Evolutionary conservation across 73 alveolate species (phyloP).

Genomic region (Tetrahymena thermophila): DNA sequence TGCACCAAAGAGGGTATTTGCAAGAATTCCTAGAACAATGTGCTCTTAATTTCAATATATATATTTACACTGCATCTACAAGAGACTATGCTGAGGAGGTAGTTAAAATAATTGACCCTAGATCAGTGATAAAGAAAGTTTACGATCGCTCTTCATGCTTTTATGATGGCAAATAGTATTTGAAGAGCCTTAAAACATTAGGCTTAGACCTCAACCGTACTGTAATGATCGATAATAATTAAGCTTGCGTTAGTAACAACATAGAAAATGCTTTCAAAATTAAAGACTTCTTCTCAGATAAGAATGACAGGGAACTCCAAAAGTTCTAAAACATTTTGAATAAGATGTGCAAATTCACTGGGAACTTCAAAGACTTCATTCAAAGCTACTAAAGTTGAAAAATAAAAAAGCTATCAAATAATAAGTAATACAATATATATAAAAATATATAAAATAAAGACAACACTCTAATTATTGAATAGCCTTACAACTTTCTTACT

Average conservation of each 20-base stretch:
- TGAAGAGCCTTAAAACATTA: not conserved
- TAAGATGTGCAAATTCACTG: not conserved
- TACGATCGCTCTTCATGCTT: not conserved
- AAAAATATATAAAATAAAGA: not conserved
- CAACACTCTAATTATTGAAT: not conserved
- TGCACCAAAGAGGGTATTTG: not conserved
- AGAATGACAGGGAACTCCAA: not conserved
- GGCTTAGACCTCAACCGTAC: not conserved
- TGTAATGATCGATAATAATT: not conserved
- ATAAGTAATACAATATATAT: not conserved
- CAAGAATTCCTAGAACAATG: not conserved
- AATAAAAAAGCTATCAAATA: not conserved
- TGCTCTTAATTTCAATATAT: not conserved
- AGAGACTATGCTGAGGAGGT: not conserved
- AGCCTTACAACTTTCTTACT: too few relatives aligned
- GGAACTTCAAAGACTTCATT: not conserved
- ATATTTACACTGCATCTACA: not conserved
- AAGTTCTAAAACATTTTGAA: not conserved
- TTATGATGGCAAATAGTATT: not conserved
- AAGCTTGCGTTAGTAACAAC: not conserved
- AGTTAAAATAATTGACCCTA: not conserved
- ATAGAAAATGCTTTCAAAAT: not conserved
- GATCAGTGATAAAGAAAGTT: not conserved
- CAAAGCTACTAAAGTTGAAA: not conserved
- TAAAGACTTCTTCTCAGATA: not conserved